Percentiles rank a stretch among this genome's conserved stretches.
Evolutionary conservation across 139 green algal species (phyloP).

Genomic region (Coccomyxa sp.): DNA sequence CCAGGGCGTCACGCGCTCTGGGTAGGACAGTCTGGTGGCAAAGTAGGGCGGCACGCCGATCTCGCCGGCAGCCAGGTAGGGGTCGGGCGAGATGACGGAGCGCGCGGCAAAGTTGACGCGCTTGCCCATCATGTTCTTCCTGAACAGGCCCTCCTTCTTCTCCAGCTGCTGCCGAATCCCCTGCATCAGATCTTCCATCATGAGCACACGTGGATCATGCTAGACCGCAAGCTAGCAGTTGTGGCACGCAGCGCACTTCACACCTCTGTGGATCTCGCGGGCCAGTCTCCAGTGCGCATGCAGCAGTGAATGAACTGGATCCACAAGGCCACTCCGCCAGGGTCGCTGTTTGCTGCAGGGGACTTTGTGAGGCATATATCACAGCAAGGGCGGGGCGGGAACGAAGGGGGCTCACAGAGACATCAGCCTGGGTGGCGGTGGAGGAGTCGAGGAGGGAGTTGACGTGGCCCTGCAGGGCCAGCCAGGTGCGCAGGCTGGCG

Average conservation of each 20-base stretch:
- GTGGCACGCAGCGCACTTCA: too few species aligned
- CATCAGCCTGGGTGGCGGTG: conserved; percentile 24
- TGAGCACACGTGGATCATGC: too few species aligned
- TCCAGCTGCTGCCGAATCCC: conserved; percentile 88
- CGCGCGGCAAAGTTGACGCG: conserved; percentile 95
- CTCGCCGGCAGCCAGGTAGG: conserved; percentile 83
- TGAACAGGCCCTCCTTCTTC: conserved; percentile 99
- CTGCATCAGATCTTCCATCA: conserved; percentile 8
- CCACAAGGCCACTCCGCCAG: too few species aligned
- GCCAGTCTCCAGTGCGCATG: too few species aligned
- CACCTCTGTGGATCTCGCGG: too few species aligned
- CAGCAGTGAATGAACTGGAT: too few species aligned
- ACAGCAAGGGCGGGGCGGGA: too few species aligned
- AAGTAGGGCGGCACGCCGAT: conserved; percentile 98
- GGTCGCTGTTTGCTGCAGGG: too few species aligned
- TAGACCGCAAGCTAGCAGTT: too few species aligned
- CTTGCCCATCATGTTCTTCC: conserved; percentile 99
- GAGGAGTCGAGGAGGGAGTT: conserved; percentile 84
- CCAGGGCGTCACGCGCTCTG: conserved; percentile 87
- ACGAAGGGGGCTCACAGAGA: background rate
- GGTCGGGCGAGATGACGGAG: conserved; percentile 96
- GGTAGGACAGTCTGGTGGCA: conserved; percentile 87
- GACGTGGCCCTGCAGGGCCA: conserved; percentile 80
- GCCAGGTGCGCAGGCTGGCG: conserved; percentile 58
- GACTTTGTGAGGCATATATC: background rate